These are phyloP conservation scores for Fagopyrum tataricum DNA, from an alignment of 148 eudicot species.

Conservation along the genomic window DNA sequence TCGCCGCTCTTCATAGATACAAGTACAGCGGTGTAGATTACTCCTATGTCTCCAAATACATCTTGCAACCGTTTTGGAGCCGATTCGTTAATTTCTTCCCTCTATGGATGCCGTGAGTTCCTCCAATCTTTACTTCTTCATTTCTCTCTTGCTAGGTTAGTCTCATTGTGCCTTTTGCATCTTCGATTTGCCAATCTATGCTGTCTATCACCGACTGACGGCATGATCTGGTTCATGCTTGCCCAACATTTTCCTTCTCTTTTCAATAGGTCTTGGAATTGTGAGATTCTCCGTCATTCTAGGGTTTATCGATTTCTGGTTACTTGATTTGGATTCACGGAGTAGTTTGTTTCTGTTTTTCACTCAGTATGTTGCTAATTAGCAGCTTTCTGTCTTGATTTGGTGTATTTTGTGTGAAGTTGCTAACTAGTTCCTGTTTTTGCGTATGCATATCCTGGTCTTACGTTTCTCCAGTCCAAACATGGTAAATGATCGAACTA, in stretches of 20 bases:
- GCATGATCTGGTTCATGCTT: too few species aligned
- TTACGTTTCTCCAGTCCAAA: conserved; percentile 69
- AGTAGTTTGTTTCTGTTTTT: too few species aligned
- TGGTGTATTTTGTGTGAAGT: background rate
- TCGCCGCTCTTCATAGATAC: conserved; percentile 66
- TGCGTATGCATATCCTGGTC: conserved; percentile 17
- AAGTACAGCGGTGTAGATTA: conserved; percentile 96
- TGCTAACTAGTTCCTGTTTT: background rate
- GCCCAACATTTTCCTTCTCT: too few species aligned
- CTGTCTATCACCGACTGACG: too few species aligned
- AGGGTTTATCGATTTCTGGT: too few species aligned
- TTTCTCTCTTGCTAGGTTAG: background rate
- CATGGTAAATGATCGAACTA: conserved; percentile 37
- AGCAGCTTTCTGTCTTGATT: too few species aligned
- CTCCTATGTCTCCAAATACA: conserved; percentile 71
- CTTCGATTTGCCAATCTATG: too few species aligned
- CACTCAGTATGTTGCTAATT: too few species aligned
- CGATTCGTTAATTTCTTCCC: conserved; percentile 70
- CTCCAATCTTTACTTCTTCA: background rate
- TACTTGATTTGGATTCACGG: too few species aligned
- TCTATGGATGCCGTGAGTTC: conserved; percentile 96
- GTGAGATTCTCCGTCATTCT: too few species aligned
- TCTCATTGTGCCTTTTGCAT: background rate
- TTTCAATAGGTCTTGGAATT: too few species aligned
- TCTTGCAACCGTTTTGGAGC: conserved; percentile 84